phyloP scores from a whole-genome alignment of 129 eudicot genomes.

The Flaveria linearis region DNA sequence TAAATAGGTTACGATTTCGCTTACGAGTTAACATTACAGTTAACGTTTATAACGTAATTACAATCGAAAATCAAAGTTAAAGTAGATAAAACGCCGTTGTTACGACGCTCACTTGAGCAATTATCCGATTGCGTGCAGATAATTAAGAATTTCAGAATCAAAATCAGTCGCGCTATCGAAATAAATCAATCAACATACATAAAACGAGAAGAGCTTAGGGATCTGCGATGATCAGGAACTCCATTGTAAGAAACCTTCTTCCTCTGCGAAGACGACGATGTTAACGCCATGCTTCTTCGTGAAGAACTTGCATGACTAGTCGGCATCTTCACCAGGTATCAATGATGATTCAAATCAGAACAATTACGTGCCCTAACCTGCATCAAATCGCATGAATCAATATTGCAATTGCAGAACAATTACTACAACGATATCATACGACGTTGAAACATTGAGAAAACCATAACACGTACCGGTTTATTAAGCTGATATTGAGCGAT shows the following conservation, averaged over 20 bases:
- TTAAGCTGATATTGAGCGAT: conserved; percentile 16
- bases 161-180: neutral
- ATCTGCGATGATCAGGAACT: conserved; percentile 38
- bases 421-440: neutral
- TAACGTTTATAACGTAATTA: neutral
- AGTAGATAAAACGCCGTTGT: neutral
- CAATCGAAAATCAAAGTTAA: too few species aligned
- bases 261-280: conserved; percentile 45
- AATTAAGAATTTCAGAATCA: neutral
- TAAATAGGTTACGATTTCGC: neutral
- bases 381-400: conserved; percentile 11
- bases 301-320: conserved; percentile 67
- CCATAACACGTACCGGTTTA: neutral
- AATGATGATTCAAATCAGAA: neutral
- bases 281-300: conserved; percentile 64
- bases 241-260: conserved; percentile 42
- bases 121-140: neutral
- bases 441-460: neutral
- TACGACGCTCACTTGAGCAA: neutral
- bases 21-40: neutral
- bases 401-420: neutral
- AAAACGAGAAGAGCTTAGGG: conserved; percentile 59
- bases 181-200: conserved; percentile 39
- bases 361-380: conserved; percentile 17
- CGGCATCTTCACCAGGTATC: conserved; percentile 47